These are phyloP conservation scores for Aspergillus pseudonomiae DNA, from an alignment of 2,329 filamentous ascomycete species.

Conservation along the genomic window DNA sequence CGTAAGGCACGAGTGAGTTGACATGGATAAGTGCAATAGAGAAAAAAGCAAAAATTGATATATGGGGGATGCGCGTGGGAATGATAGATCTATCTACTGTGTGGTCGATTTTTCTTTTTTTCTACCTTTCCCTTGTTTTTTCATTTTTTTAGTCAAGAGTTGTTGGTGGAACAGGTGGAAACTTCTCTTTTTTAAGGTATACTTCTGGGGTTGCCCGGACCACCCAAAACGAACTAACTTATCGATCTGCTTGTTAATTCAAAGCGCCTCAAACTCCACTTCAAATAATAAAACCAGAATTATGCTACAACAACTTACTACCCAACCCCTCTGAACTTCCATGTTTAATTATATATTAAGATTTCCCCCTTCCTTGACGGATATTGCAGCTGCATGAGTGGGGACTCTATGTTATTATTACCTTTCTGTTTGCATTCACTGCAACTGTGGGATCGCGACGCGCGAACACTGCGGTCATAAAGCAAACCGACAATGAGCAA, in stretches of 20 bases:
- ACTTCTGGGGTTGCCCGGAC: conserved; percentile 26
- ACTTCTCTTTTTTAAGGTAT: background rate
- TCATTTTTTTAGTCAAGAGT: background rate
- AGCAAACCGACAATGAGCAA: conserved; percentile 31
- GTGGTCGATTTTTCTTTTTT: background rate
- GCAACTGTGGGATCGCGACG: conserved; percentile 23
- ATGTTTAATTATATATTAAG: conserved; percentile 7
- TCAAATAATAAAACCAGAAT: conserved; percentile 16
- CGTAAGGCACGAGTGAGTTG: conserved; percentile 3
- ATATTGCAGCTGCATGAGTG: conserved; percentile 13
- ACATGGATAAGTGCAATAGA: background rate
- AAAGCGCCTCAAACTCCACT: conserved; percentile 13
- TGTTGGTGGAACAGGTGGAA: background rate
- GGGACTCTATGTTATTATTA: conserved; percentile 22
- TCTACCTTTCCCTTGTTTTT: background rate
- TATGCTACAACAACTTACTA: conserved; percentile 1
- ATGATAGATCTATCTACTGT: background rate
- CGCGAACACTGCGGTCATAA: conserved; percentile 17
- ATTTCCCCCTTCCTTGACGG: conserved; percentile 3
- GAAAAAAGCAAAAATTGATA: background rate
- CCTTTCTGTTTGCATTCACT: conserved; percentile 20
- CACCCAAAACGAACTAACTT: conserved; percentile 22
- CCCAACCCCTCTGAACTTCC: background rate
- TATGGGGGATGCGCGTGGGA: background rate
- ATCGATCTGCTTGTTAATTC: conserved; percentile 3